Evolutionary conservation across 2,329 filamentous ascomycete species (phyloP).

Genomic region (Colletotrichum sp.): DNA sequence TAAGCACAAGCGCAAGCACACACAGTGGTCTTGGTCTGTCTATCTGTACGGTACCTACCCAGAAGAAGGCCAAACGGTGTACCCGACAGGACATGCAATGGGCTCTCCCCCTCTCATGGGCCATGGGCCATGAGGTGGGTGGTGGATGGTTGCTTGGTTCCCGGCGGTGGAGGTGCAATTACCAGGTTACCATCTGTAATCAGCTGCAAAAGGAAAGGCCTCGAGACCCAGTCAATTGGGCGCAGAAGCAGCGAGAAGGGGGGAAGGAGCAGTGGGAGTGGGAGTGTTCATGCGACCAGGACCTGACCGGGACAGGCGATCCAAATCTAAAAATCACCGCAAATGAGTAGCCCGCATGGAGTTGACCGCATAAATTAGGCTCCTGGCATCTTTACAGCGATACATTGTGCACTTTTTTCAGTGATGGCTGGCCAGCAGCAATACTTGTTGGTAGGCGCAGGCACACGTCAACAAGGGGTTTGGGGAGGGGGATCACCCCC

Average conservation of each 20-base stretch:
- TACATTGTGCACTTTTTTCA: not conserved
- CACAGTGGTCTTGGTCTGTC: not conserved
- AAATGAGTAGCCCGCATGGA: constrained; percentile 4
- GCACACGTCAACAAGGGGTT: not conserved
- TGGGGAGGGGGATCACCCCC: not conserved
- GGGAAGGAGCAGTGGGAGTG: not conserved
- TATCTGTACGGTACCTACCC: not conserved
- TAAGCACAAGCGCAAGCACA: not conserved
- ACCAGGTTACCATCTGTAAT: constrained; percentile 21
- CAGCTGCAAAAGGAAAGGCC: constrained; percentile 18
- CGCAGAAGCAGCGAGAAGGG: not conserved
- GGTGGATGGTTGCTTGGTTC: not conserved
- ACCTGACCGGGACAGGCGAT: constrained; percentile 22
- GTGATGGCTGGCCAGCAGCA: not conserved
- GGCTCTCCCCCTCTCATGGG: not conserved
- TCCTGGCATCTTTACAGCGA: constrained; percentile 7
- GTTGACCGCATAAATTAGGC: constrained; percentile 13
- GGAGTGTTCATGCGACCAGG: constrained; percentile 20
- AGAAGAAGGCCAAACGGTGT: constrained; percentile 4
- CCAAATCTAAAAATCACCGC: constrained; percentile 19
- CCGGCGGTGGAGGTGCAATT: constrained; percentile 17
- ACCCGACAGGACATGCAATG: not conserved
- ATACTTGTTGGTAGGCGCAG: not conserved
- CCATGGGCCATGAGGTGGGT: not conserved
- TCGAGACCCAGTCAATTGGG: constrained; percentile 18